Evolutionary conservation across 106 monocot genomes (phyloP).

Genomic region (Dendrobium catenatum): DNA sequence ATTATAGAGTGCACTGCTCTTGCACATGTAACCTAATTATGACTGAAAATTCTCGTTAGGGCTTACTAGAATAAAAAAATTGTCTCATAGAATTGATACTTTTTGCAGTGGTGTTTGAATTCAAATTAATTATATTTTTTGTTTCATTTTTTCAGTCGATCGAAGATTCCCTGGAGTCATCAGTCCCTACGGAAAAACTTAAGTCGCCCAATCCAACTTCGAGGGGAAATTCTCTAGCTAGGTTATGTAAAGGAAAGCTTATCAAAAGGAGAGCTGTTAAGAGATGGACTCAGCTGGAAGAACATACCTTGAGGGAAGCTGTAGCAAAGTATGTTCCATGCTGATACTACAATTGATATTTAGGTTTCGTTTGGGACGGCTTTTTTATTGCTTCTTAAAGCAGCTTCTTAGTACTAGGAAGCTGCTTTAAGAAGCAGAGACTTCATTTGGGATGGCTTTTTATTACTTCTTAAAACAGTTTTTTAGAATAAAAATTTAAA

Average conservation of each 20-base stretch:
- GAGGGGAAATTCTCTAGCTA: background rate
- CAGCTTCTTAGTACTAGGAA: too few relatives aligned
- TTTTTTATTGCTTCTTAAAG: too few relatives aligned
- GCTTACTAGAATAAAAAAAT: background rate
- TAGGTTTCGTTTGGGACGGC: background rate
- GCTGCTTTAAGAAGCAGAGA: too few relatives aligned
- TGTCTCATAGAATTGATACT: background rate
- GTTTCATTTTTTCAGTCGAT: background rate
- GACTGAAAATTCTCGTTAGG: background rate
- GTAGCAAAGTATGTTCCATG: slow-evolving; percentile 4
- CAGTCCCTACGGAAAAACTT: background rate
- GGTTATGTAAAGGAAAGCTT: background rate
- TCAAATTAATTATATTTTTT: background rate
- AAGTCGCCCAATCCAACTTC: background rate
- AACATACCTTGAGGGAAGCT: slow-evolving; percentile 4
- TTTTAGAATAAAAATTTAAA: too few relatives aligned
- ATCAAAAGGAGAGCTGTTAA: slow-evolving; percentile 3
- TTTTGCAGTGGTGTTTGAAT: background rate
- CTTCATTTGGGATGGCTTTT: too few relatives aligned
- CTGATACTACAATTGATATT: background rate
- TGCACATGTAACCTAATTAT: background rate
- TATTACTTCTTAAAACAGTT: too few relatives aligned
- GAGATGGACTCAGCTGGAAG: slow-evolving; percentile 1
- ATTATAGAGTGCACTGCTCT: background rate
- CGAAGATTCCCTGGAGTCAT: background rate